phyloP scores from a whole-genome alignment of 352 stramenopile genomes.

The Phytopythium mirpurense region DNA sequence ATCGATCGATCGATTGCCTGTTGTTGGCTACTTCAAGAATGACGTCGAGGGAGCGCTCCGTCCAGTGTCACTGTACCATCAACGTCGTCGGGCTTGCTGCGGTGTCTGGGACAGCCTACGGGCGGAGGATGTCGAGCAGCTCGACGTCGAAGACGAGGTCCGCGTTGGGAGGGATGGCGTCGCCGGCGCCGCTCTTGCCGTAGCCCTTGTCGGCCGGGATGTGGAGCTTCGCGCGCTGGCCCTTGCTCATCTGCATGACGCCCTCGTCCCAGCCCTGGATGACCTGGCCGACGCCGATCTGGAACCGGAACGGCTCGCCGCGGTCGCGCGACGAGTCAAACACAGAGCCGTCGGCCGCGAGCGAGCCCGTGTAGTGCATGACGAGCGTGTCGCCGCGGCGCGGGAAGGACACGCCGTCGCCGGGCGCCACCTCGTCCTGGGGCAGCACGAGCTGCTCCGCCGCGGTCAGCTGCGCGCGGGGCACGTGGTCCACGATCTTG shows the following conservation, averaged over 20 bases:
- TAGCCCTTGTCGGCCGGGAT: constrained; percentile 94
- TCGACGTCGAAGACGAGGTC: constrained; percentile 94
- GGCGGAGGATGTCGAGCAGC: constrained; percentile 74
- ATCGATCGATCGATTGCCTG: too few species aligned
- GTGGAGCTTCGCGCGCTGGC: constrained; percentile 88
- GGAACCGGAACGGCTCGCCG: constrained; percentile 75
- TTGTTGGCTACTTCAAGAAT: too few species aligned
- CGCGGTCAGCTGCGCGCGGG: constrained; percentile 31
- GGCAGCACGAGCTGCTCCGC: constrained; percentile 69
- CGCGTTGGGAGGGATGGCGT: constrained; percentile 88
- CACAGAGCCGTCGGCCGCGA: constrained; percentile 51
- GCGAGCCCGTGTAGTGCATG: constrained; percentile 82
- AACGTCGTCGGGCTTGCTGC: too few species aligned
- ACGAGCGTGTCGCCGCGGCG: constrained; percentile 66
- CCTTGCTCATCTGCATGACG: constrained; percentile 94
- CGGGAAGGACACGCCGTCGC: constrained; percentile 64
- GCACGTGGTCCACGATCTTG: constrained; percentile 57
- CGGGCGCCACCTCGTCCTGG: constrained; percentile 46
- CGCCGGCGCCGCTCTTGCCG: constrained; percentile 65
- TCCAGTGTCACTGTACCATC: too few species aligned
- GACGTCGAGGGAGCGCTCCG: too few species aligned
- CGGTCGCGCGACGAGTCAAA: constrained; percentile 80
- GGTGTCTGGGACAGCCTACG: too few species aligned
- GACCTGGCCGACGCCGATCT: constrained; percentile 81
- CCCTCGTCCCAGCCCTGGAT: constrained; percentile 95